These are phyloP conservation scores for Escallonia rubra DNA, from an alignment of 129 eudicot species.

Conservation along the genomic window DNA sequence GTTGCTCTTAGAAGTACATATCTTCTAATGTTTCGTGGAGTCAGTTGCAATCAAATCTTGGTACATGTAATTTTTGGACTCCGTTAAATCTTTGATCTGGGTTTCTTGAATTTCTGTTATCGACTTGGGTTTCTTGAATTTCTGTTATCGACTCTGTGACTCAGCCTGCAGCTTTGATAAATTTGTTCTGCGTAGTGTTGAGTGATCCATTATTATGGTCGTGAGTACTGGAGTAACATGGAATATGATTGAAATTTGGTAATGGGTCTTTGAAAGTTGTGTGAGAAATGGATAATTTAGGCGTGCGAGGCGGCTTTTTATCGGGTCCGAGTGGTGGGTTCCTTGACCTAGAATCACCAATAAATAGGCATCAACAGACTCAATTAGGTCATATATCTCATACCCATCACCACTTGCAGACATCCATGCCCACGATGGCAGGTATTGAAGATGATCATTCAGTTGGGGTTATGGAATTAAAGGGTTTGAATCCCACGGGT, in stretches of 20 bases:
- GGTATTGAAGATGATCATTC: constrained; percentile 34
- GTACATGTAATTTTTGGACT: too few relatives aligned
- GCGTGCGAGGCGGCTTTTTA: constrained; percentile 20
- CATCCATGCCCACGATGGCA: constrained; percentile 26
- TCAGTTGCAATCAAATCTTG: too few relatives aligned
- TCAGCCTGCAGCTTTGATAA: too few relatives aligned
- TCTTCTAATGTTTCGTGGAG: too few relatives aligned
- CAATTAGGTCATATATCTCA: constrained; percentile 16
- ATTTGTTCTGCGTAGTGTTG: too few relatives aligned
- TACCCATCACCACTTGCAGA: constrained; percentile 4
- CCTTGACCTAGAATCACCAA: constrained; percentile 19
- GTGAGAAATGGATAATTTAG: constrained; percentile 14
- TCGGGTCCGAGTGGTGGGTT: constrained; percentile 20
- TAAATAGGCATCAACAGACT: constrained; percentile 20
- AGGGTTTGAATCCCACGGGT: constrained; percentile 27
- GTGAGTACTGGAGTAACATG: background rate
- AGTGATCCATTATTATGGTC: background rate
- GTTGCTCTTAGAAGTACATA: too few relatives aligned
- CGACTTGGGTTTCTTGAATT: too few relatives aligned
- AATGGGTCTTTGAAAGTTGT: background rate
- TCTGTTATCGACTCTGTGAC: too few relatives aligned
- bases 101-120: too few relatives aligned
- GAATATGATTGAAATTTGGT: background rate
- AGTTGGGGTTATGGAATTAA: constrained; percentile 36
- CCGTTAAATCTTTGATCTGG: too few relatives aligned